These are phyloP conservation scores for Deuterostichococcus epilithicus DNA, from an alignment of 139 green algal genomes.

Conservation along the genomic window DNA sequence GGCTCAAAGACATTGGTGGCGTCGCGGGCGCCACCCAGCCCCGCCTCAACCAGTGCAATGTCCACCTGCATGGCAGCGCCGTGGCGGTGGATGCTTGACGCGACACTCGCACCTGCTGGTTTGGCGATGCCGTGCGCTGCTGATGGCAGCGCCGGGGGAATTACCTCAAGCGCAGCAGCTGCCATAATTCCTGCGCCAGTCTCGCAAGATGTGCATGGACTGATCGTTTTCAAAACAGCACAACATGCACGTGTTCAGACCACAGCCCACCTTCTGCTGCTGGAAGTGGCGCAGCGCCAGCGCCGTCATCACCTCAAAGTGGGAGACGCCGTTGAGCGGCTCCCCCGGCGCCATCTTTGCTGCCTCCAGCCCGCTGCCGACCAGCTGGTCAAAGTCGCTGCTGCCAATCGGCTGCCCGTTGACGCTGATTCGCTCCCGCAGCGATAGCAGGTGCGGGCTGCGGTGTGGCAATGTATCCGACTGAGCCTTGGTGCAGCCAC, in stretches of 20 bases:
- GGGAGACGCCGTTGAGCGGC: conserved; percentile 18
- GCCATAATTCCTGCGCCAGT: too few relatives aligned
- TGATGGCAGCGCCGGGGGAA: too few relatives aligned
- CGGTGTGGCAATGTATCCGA: neutral
- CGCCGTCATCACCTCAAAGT: conserved; percentile 85
- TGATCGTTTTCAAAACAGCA: neutral
- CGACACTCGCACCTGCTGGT: too few relatives aligned
- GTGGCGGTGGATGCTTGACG: too few relatives aligned
- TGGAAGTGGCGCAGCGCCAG: conserved; percentile 71
- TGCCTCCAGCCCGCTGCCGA: conserved; percentile 6
- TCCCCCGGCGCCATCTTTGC: conserved; percentile 21
- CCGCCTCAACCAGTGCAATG: conserved; percentile 78
- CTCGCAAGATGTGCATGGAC: too few relatives aligned
- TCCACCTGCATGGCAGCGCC: conserved; percentile 49
- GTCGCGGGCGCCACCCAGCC: conserved; percentile 72
- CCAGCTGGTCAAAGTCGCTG: conserved; percentile 21
- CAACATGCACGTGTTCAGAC: neutral
- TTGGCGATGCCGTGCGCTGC: too few relatives aligned
- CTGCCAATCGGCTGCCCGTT: conserved; percentile 17
- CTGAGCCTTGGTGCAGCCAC: too few relatives aligned
- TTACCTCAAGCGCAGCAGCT: too few relatives aligned
- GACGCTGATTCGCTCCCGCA: conserved; percentile 72
- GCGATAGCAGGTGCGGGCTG: conserved; percentile 70
- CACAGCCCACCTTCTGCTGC: conserved; percentile 30
- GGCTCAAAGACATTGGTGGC: conserved; percentile 79